Percentiles rank a stretch among this genome's conserved stretches.
These are phyloP conservation scores for Xylaria polymorpha DNA, from an alignment of 2,329 filamentous ascomycete species.

Conservation along the genomic window DNA sequence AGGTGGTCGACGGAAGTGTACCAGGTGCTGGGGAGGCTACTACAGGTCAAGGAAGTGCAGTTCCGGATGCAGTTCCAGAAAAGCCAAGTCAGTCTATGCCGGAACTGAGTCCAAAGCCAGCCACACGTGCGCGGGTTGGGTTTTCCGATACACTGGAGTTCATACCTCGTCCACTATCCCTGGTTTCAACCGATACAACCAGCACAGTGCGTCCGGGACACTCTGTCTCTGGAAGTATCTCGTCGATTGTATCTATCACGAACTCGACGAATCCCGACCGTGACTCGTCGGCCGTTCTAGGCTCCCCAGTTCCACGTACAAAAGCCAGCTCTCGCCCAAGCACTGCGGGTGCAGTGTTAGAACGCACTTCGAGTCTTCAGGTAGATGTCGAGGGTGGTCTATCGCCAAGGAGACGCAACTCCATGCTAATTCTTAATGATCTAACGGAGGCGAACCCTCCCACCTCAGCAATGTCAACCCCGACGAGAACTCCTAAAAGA, in stretches of 20 bases:
- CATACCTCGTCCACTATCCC: slow-evolving; percentile 82
- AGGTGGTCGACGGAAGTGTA: slow-evolving; percentile 32
- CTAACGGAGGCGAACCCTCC: slow-evolving; percentile 53
- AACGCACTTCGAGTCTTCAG: slow-evolving; percentile 58
- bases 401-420: slow-evolving; percentile 66
- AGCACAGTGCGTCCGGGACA: slow-evolving; percentile 78
- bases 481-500: slow-evolving; percentile 64
- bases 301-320: slow-evolving; percentile 56
- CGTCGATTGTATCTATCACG: slow-evolving; percentile 75
- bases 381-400: slow-evolving; percentile 49
- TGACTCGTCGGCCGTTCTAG: slow-evolving; percentile 53
- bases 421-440: slow-evolving; percentile 65
- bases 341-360: slow-evolving; percentile 77
- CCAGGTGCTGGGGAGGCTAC: slow-evolving; percentile 33
- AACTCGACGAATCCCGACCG: slow-evolving; percentile 57
- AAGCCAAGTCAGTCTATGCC: slow-evolving; percentile 45
- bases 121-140: slow-evolving; percentile 74
- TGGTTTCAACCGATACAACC: slow-evolving; percentile 86
- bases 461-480: slow-evolving; percentile 56
- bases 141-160: slow-evolving; percentile 88
- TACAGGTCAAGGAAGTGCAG: slow-evolving; percentile 46
- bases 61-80: slow-evolving; percentile 38
- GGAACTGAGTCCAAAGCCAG: slow-evolving; percentile 45
- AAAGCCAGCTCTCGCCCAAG: slow-evolving; percentile 69
- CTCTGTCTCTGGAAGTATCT: slow-evolving; percentile 82